Base-by-base conservation (phyloP, 2,329 filamentous ascomycete genomes). In the Ascochyta pisi region DNA sequence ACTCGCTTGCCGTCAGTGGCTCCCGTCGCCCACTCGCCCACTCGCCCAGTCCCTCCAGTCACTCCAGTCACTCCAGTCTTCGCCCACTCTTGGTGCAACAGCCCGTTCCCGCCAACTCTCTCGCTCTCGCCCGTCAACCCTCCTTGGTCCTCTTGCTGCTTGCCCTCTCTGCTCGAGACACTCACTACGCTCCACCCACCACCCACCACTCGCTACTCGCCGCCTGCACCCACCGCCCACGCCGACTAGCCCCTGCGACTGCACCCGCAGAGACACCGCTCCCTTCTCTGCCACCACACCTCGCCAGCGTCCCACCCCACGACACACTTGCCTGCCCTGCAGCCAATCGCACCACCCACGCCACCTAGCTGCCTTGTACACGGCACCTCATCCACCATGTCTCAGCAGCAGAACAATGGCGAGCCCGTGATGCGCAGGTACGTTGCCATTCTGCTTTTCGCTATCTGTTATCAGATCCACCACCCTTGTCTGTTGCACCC, bases 361-460 rank as follows among this genome's bases (percentile, higher is more conserved):
- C 26, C 19, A 26, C 6, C 50, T 31, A n/a, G 33, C 34, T 38
- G 49, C 31, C 6, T 39, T 33, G 34, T 39, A 26, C 37, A 43
- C 54, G 33, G 37, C 56, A 44, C 54, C 7, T 23, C 43, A 27
- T 35, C 38, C 60, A 67, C 31, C 53, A 77, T 77, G 75, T 74
- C 75, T 62, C 71, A 76, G 50, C 57, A 60, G 52, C 60, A 62
- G 57, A 65, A 65, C 51, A 73, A 73, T 60, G 70, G 72, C 62
- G 76, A 82, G 65, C 85, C 86, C 72, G 84, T 86, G 58, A 87
- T 87, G 78, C 82, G 85, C 80, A 88, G 87, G 87, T 89, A 85
- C 66, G 83, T 74, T 47, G 27, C 52, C 59, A 57, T 59, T 61
- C 52, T 52, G 22, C 49, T 50, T 38, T 40, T 38, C 37, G 37